phyloP scores from a whole-genome alignment of 2,329 filamentous ascomycete species.

The Cytospora piceicola region DNA sequence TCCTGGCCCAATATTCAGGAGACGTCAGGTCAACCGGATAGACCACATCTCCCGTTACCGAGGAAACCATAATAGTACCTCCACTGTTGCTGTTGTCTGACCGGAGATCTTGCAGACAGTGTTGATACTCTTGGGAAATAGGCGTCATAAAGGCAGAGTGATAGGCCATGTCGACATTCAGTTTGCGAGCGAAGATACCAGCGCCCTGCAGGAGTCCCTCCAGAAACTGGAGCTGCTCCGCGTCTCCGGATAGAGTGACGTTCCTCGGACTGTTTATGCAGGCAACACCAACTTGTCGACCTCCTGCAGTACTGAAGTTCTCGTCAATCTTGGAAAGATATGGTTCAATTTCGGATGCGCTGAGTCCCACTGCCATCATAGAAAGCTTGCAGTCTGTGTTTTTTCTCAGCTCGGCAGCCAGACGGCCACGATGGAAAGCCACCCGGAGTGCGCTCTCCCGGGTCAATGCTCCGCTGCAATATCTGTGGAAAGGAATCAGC shows the following conservation, averaged over 20 bases:
- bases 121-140: slow-evolving; percentile 34
- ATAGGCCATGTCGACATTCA: slow-evolving; percentile 43
- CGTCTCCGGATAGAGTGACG: slow-evolving; percentile 61
- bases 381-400: slow-evolving; percentile 37
- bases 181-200: slow-evolving; percentile 38
- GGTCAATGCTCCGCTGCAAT: slow-evolving; percentile 63
- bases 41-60: background rate
- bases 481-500: slow-evolving; percentile 65
- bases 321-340: slow-evolving; percentile 53
- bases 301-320: slow-evolving; percentile 43
- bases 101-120: background rate
- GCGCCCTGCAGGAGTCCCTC: slow-evolving; percentile 24
- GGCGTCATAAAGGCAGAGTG: slow-evolving; percentile 43
- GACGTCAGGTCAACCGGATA: background rate
- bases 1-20: slow-evolving; percentile 38
- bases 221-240: slow-evolving; percentile 39
- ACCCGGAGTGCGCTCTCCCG: slow-evolving; percentile 47
- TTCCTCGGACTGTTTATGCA: slow-evolving; percentile 73
- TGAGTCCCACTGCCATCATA: slow-evolving; percentile 36
- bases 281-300: slow-evolving; percentile 50
- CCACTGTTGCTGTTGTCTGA: background rate
- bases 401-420: background rate
- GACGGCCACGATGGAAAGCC: slow-evolving; percentile 30
- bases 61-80: background rate
- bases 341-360: slow-evolving; percentile 37